Evolutionary conservation across 208 protist species (phyloP).

Genomic region (Entamoeba invadens): DNA sequence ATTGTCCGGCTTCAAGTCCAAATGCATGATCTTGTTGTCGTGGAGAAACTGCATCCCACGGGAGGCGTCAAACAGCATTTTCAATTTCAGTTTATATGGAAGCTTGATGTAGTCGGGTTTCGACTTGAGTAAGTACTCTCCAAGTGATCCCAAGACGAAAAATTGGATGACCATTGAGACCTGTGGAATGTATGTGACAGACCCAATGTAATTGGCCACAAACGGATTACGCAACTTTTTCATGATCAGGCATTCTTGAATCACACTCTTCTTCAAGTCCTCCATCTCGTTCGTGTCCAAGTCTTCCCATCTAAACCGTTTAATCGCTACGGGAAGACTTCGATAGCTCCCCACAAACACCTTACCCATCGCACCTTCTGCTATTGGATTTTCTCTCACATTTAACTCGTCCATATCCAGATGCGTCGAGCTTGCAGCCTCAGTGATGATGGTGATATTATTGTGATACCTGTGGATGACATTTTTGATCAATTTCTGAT

Average conservation of each 20-base stretch:
- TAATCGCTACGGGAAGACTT: background rate
- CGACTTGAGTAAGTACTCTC: background rate
- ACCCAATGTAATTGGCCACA: background rate
- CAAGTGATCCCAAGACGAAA: too few relatives aligned
- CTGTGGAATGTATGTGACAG: too few relatives aligned
- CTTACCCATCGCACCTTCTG: too few relatives aligned
- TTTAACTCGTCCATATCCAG: too few relatives aligned
- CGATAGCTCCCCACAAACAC: background rate
- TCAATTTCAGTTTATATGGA: background rate
- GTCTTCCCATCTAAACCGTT: background rate
- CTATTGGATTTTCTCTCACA: too few relatives aligned
- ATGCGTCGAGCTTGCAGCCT: background rate
- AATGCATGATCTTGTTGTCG: background rate
- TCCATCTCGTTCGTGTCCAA: background rate
- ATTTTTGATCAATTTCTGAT: background rate
- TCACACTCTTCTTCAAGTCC: background rate
- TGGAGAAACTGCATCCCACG: too few relatives aligned
- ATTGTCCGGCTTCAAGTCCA: background rate
- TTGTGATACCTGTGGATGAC: background rate
- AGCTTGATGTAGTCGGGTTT: background rate
- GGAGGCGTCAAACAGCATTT: background rate
- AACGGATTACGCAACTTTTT: background rate
- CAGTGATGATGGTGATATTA: background rate
- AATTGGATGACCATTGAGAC: too few relatives aligned
- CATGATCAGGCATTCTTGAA: background rate